Conservation (phyloP, 2,329 filamentous ascomycete species). For the Cercospora sesami region DNA sequence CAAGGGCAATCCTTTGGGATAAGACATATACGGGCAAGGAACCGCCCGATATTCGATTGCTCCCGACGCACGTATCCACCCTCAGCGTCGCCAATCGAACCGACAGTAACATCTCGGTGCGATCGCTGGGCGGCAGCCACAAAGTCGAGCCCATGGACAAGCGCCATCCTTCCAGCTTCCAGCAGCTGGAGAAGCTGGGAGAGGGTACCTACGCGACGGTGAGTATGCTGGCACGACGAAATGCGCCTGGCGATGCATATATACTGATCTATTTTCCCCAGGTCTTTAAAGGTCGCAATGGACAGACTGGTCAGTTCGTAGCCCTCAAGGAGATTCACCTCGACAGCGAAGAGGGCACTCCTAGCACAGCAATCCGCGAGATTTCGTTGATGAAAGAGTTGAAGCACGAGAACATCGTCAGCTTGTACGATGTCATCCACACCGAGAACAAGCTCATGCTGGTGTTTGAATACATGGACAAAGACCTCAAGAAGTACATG, state of each 20-base stretch:
- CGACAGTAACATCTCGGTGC: conserved; percentile 54
- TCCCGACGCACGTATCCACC: conserved; percentile 52
- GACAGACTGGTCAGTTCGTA: conserved; percentile 93
- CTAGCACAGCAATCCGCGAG: conserved; percentile 94
- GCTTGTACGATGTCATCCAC: conserved; percentile 96
- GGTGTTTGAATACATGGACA: conserved; percentile 98
- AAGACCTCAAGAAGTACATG: conserved; percentile 98
- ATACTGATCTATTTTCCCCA: conserved; percentile 42
- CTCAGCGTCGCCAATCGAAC: conserved; percentile 49
- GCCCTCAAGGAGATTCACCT: conserved; percentile 98
- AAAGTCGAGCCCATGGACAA: conserved; percentile 70
- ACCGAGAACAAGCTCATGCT: conserved; percentile 99
- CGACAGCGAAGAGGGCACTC: conserved; percentile 96
- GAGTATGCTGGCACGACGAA: conserved; percentile 27
- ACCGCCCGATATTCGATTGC: conserved; percentile 48
- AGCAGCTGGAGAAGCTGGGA: conserved; percentile 96
- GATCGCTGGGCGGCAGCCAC: conserved; percentile 48
- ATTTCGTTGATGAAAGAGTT: conserved; percentile 99
- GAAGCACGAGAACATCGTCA: conserved; percentile 98
- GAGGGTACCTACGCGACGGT: conserved; percentile 99
- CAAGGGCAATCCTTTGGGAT: conserved; percentile 53
- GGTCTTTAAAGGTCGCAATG: conserved; percentile 98
- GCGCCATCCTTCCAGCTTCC: conserved; percentile 94
- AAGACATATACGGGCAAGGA: conserved; percentile 47
- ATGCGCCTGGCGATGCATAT: background rate